Evolutionary conservation across 2,329 filamentous ascomycete genomes (phyloP), one percentile per base, ranked within the genome.

Genomic region (Rachicladosporium sp.): DNA sequence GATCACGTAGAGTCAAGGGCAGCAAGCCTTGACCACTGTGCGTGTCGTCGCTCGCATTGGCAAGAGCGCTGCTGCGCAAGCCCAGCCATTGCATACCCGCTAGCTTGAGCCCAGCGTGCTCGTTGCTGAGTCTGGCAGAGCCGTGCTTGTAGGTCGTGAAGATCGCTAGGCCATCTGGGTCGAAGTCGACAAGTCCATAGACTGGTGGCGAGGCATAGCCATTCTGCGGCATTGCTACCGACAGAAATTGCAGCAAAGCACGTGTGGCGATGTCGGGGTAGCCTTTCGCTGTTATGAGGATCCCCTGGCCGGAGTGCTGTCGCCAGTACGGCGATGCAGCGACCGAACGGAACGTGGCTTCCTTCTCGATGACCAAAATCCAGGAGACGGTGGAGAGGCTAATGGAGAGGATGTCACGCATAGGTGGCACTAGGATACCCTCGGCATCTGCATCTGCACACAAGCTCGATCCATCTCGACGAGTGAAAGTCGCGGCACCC

Each of bases 311-410:
- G 2, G 65, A 64, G 2, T 61, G 21, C 1, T 64, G 58, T 9
- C 61, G 54, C 69, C 74, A 79, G 46, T 76, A 80, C 3, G 58
- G 51, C 0, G 70, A 71, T 4, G 69, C 68, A 1, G 74, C 68
- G 11, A 89, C 62, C 0, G 79, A 78, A 5, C 78, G 74, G 50
- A 87, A 89, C 0, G 78, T 81, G n/a, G 83, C 83, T 66, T 91
- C 84, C 60, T 91, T 89, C 54, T 91, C 84, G 37, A 89, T 71
- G 0, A 89, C 71, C 0, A 89, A 61, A 33, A 88, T 63, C 81
- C 80, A 87, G 39, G 64, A 63, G 2, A 71, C 59, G 1, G 51
- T 43, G 0, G 57, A 55, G n/a, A 79, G 57, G 31, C 75, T 58
- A 1, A 83, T 49, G 2, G 53, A 54, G 0, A 67, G 59, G 9